Evolutionary conservation across 345 rosid genomes (phyloP), one percentile per base, ranked within the genome.

Genomic region (Arabis alpina): DNA sequence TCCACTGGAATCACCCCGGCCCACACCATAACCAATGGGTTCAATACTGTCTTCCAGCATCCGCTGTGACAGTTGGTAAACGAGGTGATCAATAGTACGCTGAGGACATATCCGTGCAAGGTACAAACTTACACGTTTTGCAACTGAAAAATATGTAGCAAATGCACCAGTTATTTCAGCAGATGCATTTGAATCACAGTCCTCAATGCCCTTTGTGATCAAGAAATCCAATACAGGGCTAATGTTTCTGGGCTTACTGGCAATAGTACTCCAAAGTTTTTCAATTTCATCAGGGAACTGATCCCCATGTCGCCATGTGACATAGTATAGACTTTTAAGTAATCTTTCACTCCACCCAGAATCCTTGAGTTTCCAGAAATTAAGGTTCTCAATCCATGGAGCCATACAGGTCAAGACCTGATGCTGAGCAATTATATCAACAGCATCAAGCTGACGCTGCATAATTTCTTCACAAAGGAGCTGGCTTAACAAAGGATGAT

Each of bases 361-460:
- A 73, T 94, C 99, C 86, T 89, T 94, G 66, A 91, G 96, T 83
- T 89, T 94, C 98, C 98, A 94, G 80, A 94, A 89, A 76, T 94
- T 89, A 57, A 94, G 96, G 61, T 94, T 94, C 81, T 94, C 99
- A 80, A 94, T 94, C 98, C 99, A 94, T 24, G 99, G 99, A 80
- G 99, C 99, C 99, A 94, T 89, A 78, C 99, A 94, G 6, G 99
- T 94, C 77, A 94, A 82, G 68, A 91, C 99, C 86, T 94, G 99
- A 82, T 94, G 99, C 78, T 94, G 99, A 36, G 97, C 96, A 77
- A 94, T 94, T 68, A 94, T 94, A 77, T 94, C 96, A 54, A 94
- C 99, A 61, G 99, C 99, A 76, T 94, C 99, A 62, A 94, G 91
- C 84, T 94, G 99, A 64, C 99, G 80, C 87, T 94, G 97, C 99